Evolutionary conservation across 139 green algal species (phyloP).

Genomic region (Closterium sp.): DNA sequence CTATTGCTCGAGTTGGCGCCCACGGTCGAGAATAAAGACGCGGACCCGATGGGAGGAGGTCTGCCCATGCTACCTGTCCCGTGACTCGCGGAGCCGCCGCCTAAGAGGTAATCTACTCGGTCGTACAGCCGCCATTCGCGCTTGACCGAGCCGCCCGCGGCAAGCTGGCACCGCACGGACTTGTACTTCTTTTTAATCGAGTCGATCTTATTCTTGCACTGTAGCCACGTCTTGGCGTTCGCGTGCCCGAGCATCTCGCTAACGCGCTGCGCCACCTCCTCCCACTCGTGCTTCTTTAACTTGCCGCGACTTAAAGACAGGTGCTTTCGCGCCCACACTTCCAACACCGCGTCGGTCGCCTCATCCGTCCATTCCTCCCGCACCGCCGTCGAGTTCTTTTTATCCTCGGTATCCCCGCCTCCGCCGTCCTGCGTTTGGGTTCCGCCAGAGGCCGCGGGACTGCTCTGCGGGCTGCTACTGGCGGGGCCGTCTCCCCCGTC

Average conservation of each 20-base stretch:
- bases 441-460: too few species aligned
- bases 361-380: slow-evolving; percentile 24
- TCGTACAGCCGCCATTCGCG: slow-evolving; percentile 31
- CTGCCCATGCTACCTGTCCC: too few species aligned
- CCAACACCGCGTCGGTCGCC: slow-evolving; percentile 23
- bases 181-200: slow-evolving; percentile 42
- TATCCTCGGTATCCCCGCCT: not conserved
- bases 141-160: not conserved
- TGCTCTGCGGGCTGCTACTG: too few species aligned
- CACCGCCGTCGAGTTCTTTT: not conserved
- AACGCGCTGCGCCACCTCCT: slow-evolving; percentile 26
- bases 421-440: too few species aligned
- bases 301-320: slow-evolving; percentile 15
- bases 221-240: slow-evolving; percentile 25
- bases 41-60: too few species aligned
- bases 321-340: slow-evolving; percentile 22
- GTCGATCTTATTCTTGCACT: slow-evolving; percentile 44
- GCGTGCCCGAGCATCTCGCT: not conserved
- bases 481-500: too few species aligned
- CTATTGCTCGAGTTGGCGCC: too few species aligned
- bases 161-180: slow-evolving; percentile 14
- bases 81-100: not conserved
- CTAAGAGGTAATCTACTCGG: slow-evolving; percentile 13
- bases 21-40: too few species aligned
- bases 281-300: slow-evolving; percentile 39